Evolutionary conservation across 495 filamentous ascomycete genomes (phyloP).

Genomic region (Penicillium fimorum): DNA sequence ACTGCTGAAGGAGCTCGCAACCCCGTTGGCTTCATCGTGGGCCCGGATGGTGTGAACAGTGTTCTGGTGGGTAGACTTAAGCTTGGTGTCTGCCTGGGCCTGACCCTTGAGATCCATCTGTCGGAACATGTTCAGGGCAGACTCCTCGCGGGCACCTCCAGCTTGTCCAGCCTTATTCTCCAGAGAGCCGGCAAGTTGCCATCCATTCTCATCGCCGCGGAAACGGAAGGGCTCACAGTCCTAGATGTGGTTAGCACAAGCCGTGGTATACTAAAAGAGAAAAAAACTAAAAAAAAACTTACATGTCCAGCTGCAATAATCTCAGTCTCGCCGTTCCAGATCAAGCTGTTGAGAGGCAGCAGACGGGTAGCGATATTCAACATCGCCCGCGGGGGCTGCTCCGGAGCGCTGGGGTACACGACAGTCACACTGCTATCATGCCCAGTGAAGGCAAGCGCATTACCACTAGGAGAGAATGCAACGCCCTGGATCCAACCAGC

Average conservation of each 20-base stretch:
- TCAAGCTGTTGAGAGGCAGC: conserved; percentile 83
- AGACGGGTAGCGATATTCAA: conserved; percentile 85
- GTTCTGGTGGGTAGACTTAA: conserved; percentile 97
- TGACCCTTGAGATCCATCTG: conserved; percentile 99
- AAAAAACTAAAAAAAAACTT: conserved; percentile 40
- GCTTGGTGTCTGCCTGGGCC: conserved; percentile 79
- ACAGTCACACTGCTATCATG: conserved; percentile 96
- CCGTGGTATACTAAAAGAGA: conserved; percentile 2
- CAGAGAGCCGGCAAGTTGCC: conserved; percentile 80
- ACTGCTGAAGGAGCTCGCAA: conserved; percentile 83
- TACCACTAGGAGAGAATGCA: conserved; percentile 85
- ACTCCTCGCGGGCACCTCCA: conserved; percentile 67
- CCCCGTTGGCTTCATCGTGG: conserved; percentile 64
- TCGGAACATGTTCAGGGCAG: conserved; percentile 97
- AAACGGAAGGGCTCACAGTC: conserved; percentile 95
- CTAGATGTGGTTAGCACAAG: conserved; percentile 31
- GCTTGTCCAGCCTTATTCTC: conserved; percentile 59
- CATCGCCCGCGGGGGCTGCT: conserved; percentile 85
- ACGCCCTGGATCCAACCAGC: conserved; percentile 95
- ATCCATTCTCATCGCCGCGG: conserved; percentile 75
- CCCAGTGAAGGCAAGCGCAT: conserved; percentile 85
- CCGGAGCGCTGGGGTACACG: conserved; percentile 89
- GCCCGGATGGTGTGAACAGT: conserved; percentile 80
- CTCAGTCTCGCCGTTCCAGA: conserved; percentile 90
- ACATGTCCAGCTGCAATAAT: conserved; percentile 93